phyloP scores from a whole-genome alignment of 2,329 filamentous ascomycete genomes.

The Claviceps monticola region DNA sequence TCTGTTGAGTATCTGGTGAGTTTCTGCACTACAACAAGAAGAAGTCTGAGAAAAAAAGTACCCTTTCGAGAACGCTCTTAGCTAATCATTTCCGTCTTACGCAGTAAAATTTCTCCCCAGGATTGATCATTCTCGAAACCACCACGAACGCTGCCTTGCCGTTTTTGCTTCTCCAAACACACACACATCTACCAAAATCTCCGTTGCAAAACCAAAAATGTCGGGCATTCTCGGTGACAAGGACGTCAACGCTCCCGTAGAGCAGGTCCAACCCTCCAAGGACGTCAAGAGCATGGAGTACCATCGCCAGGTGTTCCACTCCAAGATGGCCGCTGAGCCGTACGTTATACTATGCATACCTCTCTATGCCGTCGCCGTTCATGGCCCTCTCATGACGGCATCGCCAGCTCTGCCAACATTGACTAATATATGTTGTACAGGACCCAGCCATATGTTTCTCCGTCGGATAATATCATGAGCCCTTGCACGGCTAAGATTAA shows the following conservation, averaged over 20 bases:
- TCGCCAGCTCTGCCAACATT: not conserved
- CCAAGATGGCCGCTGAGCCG: slow-evolving; percentile 55
- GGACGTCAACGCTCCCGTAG: slow-evolving; percentile 47
- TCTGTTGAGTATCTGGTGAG: not conserved
- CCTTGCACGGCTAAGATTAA: slow-evolving; percentile 74
- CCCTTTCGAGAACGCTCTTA: not conserved
- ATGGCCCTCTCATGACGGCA: not conserved
- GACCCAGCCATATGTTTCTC: slow-evolving; percentile 49
- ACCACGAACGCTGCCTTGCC: not conserved
- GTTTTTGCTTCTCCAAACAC: not conserved
- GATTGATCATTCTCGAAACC: not conserved
- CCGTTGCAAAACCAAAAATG: slow-evolving; percentile 26
- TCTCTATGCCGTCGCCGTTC: too few species aligned
- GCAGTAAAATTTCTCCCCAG: not conserved
- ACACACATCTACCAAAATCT: not conserved
- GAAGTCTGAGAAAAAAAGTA: not conserved
- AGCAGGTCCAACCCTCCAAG: slow-evolving; percentile 21
- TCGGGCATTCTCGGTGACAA: slow-evolving; percentile 48
- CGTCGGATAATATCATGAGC: slow-evolving; percentile 81
- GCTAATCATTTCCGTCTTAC: not conserved
- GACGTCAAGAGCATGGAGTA: slow-evolving; percentile 59
- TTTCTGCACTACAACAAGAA: not conserved
- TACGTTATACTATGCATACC: slow-evolving; percentile 26
- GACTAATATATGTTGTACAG: slow-evolving; percentile 1
- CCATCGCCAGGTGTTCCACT: slow-evolving; percentile 61